Percentiles rank a stretch among this genome's conserved stretches.
These are phyloP conservation scores for Cercophora sp. DNA, from an alignment of 495 filamentous ascomycete species.

Conservation along the genomic window DNA sequence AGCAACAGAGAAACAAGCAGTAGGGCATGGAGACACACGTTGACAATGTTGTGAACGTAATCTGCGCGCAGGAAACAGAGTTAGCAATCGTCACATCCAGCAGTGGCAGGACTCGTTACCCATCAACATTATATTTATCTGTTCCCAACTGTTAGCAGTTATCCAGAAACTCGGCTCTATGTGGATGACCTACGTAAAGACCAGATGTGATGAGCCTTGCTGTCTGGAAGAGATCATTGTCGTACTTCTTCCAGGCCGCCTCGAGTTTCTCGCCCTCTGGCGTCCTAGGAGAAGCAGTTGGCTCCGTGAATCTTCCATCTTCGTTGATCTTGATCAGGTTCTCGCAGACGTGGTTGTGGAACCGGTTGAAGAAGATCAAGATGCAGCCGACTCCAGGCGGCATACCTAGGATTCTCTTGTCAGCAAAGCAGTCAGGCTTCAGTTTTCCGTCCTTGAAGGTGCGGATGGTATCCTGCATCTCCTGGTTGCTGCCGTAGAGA, in stretches of 20 bases:
- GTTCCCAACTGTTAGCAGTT: too few species aligned
- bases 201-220: constrained; percentile 74
- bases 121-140: too few species aligned
- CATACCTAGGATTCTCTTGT: constrained; percentile 73
- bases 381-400: constrained; percentile 78
- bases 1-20: too few species aligned
- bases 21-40: constrained; percentile 37
- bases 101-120: too few species aligned
- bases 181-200: too few species aligned
- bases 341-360: constrained; percentile 77
- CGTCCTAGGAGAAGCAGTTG: constrained; percentile 26
- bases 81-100: constrained; percentile 82
- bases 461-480: constrained; percentile 69
- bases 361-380: constrained; percentile 71
- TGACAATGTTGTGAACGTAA: constrained; percentile 81
- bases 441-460: constrained; percentile 79
- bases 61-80: too few species aligned
- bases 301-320: constrained; percentile 63
- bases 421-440: constrained; percentile 77
- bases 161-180: too few species aligned
- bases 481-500: constrained; percentile 77
- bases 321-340: constrained; percentile 69
- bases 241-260: constrained; percentile 67
- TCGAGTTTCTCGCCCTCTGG: constrained; percentile 47
- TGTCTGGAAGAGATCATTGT: constrained; percentile 83